Conservation (phyloP, 192 early-diverging fungal genomes). For the Backusella liffmaniae region DNA sequence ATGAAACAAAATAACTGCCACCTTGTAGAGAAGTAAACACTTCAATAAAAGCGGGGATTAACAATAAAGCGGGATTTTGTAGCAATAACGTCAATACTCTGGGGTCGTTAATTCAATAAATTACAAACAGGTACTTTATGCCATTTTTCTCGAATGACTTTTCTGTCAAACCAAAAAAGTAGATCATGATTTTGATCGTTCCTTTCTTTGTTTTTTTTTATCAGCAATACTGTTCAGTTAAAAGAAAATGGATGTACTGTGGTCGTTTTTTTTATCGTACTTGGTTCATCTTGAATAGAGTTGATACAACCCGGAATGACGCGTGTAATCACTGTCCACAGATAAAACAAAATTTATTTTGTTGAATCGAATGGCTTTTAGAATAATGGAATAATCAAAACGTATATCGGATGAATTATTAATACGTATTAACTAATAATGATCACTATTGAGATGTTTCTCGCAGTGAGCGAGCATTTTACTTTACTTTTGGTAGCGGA, state of each 20-base stretch:
- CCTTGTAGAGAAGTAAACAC: neutral
- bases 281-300: neutral
- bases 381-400: neutral
- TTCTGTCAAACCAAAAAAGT: neutral
- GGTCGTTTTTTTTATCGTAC: neutral
- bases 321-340: neutral
- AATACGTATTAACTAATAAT: no score
- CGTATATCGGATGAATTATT: no score
- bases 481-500: no score
- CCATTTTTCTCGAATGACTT: neutral
- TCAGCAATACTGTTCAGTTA: neutral
- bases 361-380: neutral
- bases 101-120: neutral
- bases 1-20: neutral
- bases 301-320: neutral
- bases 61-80: neutral
- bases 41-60: neutral
- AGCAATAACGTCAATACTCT: neutral
- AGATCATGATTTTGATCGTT: no score
- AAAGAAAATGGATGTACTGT: neutral
- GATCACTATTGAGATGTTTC: no score
- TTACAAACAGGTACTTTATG: neutral
- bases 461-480: no score
- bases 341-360: neutral
- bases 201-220: neutral